phyloP scores from a whole-genome alignment of 208 protist species.

The Trypanosoma rangeli region DNA sequence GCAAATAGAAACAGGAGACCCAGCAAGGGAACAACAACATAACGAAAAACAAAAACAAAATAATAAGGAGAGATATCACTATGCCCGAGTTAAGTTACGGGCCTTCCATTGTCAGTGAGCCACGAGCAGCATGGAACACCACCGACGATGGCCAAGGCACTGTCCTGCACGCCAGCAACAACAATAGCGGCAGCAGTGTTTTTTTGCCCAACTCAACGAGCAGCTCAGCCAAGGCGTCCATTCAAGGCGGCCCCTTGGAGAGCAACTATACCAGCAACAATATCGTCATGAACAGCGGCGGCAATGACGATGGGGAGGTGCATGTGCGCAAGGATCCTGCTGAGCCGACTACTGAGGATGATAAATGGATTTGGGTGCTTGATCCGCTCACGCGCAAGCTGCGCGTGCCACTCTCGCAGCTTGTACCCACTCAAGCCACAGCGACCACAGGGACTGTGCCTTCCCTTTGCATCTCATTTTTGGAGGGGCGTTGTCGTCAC shows the following conservation, averaged over 20 bases:
- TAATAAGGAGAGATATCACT: not conserved
- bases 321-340: not conserved
- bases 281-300: not conserved
- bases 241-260: not conserved
- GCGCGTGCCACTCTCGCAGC: conserved; percentile 69
- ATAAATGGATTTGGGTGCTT: conserved; percentile 83
- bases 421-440: conserved; percentile 84
- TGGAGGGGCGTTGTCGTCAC: conserved; percentile 86
- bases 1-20: not conserved
- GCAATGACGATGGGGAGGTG: not conserved
- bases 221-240: not conserved
- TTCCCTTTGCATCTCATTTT: conserved; percentile 82
- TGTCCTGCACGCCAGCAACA: not conserved
- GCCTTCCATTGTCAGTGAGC: not conserved
- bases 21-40: not conserved
- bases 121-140: conserved; percentile 2
- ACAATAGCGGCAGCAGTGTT: not conserved
- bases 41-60: not conserved
- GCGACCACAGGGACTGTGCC: conserved; percentile 76
- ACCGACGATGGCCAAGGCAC: not conserved
- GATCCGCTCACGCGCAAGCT: conserved; percentile 87
- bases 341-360: not conserved
- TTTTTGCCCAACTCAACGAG: not conserved
- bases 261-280: not conserved
- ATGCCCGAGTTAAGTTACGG: conserved; percentile 10